Conservation (phyloP, 306 rosid genomes). For the Nissolia schottii region DNA sequence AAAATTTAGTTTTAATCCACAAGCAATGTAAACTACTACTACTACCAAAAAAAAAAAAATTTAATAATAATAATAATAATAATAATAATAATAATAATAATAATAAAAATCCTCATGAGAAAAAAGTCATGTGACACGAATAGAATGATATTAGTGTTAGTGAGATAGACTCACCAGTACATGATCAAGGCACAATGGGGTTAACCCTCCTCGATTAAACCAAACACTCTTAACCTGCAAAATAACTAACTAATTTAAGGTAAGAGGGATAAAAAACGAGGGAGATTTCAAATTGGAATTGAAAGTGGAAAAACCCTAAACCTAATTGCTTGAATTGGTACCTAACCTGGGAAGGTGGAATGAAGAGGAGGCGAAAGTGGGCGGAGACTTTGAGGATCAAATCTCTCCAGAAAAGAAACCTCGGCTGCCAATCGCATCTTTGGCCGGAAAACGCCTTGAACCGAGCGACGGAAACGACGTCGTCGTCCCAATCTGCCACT, state of each 20-base stretch:
- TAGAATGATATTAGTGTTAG: not conserved
- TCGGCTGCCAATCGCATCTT: constrained; percentile 69
- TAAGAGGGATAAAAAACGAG: not conserved
- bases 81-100: too few relatives aligned
- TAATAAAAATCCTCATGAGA: too few relatives aligned
- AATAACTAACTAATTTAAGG: not conserved
- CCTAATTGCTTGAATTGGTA: not conserved
- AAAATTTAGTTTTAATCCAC: not conserved
- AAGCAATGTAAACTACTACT: not conserved
- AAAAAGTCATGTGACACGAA: too few relatives aligned
- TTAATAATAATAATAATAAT: too few relatives aligned
- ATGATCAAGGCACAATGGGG: constrained; percentile 68
- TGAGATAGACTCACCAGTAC: constrained; percentile 56
- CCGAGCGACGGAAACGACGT: constrained; percentile 48
- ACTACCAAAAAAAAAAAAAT: too few relatives aligned
- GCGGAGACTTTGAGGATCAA: constrained; percentile 56
- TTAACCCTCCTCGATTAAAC: constrained; percentile 80
- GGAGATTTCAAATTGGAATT: not conserved
- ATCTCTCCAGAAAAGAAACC: constrained; percentile 65
- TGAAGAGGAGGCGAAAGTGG: constrained; percentile 43
- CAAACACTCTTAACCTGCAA: constrained; percentile 52
- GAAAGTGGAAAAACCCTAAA: not conserved
- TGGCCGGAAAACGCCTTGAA: constrained; percentile 95
- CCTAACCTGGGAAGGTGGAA: constrained; percentile 51
- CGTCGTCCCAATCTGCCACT: constrained; percentile 74